phyloP scores from a whole-genome alignment of 805 yeast genomes.

The Ogataea kodamae region DNA sequence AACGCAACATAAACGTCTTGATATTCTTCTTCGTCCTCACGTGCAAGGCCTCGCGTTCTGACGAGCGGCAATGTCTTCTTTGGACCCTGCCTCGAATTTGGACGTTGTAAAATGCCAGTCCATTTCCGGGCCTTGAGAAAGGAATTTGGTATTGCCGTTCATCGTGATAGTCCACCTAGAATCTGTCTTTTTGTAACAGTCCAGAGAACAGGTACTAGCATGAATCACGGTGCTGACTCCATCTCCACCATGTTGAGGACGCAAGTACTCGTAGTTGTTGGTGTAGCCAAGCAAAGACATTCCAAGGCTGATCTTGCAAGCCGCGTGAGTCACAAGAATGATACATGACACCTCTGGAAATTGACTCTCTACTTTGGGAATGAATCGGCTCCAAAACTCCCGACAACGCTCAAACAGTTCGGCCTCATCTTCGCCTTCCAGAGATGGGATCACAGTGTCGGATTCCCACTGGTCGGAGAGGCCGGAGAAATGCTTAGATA shows the following conservation, averaged over 20 bases:
- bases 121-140: constrained; percentile 84
- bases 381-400: constrained; percentile 50
- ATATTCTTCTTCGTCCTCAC: constrained; percentile 32
- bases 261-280: constrained; percentile 50
- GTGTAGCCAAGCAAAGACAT: constrained; percentile 59
- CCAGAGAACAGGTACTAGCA: constrained; percentile 85
- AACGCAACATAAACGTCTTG: constrained; percentile 53
- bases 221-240: constrained; percentile 40
- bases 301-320: constrained; percentile 85
- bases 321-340: constrained; percentile 87
- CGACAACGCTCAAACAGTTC: constrained; percentile 64
- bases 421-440: constrained; percentile 68
- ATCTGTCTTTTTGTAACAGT: constrained; percentile 44
- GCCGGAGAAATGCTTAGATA: constrained; percentile 52
- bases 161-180: constrained; percentile 55
- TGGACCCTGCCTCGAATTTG: constrained; percentile 80
- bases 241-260: constrained; percentile 40
- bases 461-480: constrained; percentile 48
- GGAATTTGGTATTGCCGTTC: constrained; percentile 73
- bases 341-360: constrained; percentile 62
- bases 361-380: constrained; percentile 52
- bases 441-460: constrained; percentile 53
- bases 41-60: constrained; percentile 29
- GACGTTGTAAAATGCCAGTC: constrained; percentile 77
- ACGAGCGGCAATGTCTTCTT: constrained; percentile 72